These are phyloP conservation scores for Lentinula raphanica DNA, from an alignment of 768 basidiomycete genomes.

Conservation along the genomic window DNA sequence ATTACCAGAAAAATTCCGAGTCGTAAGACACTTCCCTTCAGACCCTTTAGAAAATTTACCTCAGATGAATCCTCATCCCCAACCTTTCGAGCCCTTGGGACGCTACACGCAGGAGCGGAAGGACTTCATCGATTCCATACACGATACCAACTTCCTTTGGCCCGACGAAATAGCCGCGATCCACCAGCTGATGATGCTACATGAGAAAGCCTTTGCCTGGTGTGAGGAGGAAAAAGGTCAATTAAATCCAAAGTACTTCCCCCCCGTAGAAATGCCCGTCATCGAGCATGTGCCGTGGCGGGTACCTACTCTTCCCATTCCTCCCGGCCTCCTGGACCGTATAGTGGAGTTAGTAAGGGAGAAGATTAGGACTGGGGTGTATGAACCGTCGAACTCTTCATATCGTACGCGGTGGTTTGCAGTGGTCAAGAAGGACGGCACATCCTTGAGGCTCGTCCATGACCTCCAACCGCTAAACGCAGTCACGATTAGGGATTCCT, in stretches of 20 bases:
- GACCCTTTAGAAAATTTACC: conserved; percentile 21
- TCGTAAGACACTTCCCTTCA: conserved; percentile 8
- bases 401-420: background rate
- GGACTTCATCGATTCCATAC: conserved; percentile 15
- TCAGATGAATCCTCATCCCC: conserved; percentile 13
- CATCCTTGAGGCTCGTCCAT: conserved; percentile 16
- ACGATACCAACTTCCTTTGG: conserved; percentile 17
- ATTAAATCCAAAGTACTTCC: conserved; percentile 16
- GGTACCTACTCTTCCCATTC: conserved; percentile 5
- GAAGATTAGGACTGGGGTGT: conserved; percentile 21
- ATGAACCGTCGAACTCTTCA: background rate
- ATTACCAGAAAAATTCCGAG: no score
- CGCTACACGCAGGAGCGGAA: conserved; percentile 18
- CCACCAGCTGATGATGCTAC: conserved; percentile 15
- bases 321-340: conserved; percentile 22
- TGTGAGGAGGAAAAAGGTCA: conserved; percentile 21
- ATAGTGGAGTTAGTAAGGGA: conserved; percentile 26
- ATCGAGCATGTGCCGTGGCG: conserved; percentile 20
- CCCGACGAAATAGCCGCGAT: conserved; percentile 24
- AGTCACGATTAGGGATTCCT: conserved; percentile 13
- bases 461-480: conserved; percentile 20
- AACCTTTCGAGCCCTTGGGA: conserved; percentile 16
- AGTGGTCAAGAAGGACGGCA: conserved; percentile 9
- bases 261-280: conserved; percentile 15
- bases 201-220: conserved; percentile 26